These are phyloP conservation scores for Russula sp. DNA, from an alignment of 768 basidiomycete genomes.

Conservation along the genomic window DNA sequence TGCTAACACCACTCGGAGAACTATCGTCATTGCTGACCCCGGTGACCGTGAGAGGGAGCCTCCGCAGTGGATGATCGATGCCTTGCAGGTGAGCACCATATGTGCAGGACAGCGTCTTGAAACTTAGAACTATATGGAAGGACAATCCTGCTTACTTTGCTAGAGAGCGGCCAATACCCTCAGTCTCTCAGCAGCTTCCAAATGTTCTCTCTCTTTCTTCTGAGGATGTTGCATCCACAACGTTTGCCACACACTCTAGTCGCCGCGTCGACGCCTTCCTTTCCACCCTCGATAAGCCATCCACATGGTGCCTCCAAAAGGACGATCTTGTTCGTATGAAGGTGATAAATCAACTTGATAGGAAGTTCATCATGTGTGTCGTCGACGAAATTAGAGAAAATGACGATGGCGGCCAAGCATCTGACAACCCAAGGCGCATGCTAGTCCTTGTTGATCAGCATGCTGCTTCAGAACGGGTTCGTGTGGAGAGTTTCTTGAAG, in stretches of 20 bases:
- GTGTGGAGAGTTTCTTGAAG: slow-evolving; percentile 77
- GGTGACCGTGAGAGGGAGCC: slow-evolving; percentile 23
- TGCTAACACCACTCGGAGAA: slow-evolving; percentile 23
- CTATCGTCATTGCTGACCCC: slow-evolving; percentile 1
- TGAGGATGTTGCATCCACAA: not conserved
- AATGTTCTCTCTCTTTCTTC: not conserved
- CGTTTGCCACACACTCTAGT: not conserved
- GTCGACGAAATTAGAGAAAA: slow-evolving; percentile 30
- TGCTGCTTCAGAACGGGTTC: slow-evolving; percentile 93
- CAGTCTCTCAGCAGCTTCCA: slow-evolving; percentile 27
- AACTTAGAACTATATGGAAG: slow-evolving; percentile 27
- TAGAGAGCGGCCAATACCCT: slow-evolving; percentile 40
- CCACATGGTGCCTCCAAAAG: slow-evolving; percentile 34
- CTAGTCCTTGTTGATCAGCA: slow-evolving; percentile 93
- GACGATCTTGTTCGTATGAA: slow-evolving; percentile 47
- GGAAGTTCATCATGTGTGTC: slow-evolving; percentile 82
- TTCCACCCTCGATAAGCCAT: not conserved
- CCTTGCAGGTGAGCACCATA: slow-evolving; percentile 41
- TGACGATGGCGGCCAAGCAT: slow-evolving; percentile 18
- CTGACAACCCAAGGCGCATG: slow-evolving; percentile 20
- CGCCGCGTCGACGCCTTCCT: not conserved
- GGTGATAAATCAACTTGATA: slow-evolving; percentile 80
- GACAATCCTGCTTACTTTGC: slow-evolving; percentile 49
- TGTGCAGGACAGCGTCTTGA: not conserved
- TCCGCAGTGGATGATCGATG: slow-evolving; percentile 60